Conservation (phyloP, 805 yeast species). For the Cyberlindnera misumaiensis region DNA sequence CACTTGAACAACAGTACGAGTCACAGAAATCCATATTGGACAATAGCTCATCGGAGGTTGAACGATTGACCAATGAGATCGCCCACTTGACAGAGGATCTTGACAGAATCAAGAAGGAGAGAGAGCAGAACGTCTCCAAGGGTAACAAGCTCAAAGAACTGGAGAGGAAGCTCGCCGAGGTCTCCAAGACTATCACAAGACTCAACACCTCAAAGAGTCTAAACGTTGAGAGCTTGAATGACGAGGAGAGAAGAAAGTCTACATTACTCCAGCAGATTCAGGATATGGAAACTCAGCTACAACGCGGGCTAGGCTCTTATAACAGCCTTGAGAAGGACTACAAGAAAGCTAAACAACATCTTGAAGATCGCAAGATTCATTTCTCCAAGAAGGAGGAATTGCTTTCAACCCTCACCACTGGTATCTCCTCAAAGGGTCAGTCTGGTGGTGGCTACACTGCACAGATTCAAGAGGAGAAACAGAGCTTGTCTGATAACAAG, state of each 20-base stretch:
- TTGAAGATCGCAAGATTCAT: conserved; percentile 39
- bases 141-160: conserved; percentile 55
- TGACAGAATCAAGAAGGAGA: conserved; percentile 40
- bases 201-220: conserved; percentile 57
- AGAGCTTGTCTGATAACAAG: conserved; percentile 43
- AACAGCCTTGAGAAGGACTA: conserved; percentile 39
- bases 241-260: conserved; percentile 37
- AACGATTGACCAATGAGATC: conserved; percentile 48
- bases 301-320: conserved; percentile 32
- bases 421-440: conserved; percentile 77
- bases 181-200: conserved; percentile 62
- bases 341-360: conserved; percentile 33
- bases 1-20: conserved; percentile 37
- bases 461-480: conserved; percentile 61
- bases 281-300: conserved; percentile 28
- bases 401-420: conserved; percentile 75
- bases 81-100: conserved; percentile 54
- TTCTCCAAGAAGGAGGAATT: conserved; percentile 66
- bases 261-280: conserved; percentile 28
- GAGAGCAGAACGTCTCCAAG: conserved; percentile 51
- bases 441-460: conserved; percentile 70
- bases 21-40: conserved; percentile 35
- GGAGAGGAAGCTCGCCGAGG: conserved; percentile 48
- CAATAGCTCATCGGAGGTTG: conserved; percentile 37
- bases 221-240: conserved; percentile 47